Evolutionary conservation across 139 green algal species (phyloP).

Genomic region (Chlamydomonas sp.): DNA sequence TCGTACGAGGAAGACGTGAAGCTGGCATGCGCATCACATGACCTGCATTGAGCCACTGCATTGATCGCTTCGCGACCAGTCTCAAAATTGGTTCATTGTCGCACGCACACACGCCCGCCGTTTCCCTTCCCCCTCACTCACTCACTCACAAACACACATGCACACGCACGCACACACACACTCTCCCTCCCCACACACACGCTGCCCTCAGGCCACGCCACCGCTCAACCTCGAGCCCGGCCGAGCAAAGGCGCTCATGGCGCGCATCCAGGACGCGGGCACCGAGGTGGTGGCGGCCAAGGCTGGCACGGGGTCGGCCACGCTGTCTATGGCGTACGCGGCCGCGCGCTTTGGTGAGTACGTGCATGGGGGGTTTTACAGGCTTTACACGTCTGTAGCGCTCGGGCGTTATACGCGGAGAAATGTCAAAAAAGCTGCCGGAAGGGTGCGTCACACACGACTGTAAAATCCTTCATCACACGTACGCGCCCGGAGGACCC

Average conservation of each 20-base stretch:
- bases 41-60: neutral
- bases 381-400: no score
- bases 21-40: no score
- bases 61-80: no score
- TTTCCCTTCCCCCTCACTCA: conserved; percentile 4
- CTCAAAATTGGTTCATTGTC: conserved; percentile 9
- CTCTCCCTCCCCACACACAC: neutral
- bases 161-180: conserved; percentile 6
- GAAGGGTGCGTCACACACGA: no score
- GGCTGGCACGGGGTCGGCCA: conserved; percentile 62
- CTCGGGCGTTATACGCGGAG: no score
- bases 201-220: conserved; percentile 4
- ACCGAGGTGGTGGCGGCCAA: conserved; percentile 70
- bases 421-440: no score
- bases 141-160: neutral
- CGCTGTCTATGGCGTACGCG: conserved; percentile 66
- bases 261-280: conserved; percentile 89
- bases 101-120: conserved; percentile 5
- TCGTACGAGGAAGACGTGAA: no score
- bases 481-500: no score
- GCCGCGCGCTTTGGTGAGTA: conserved; percentile 2
- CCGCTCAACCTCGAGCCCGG: neutral
- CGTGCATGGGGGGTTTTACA: no score
- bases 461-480: no score
- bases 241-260: conserved; percentile 28